These are phyloP conservation scores for Arthrobotrys sphaeroides DNA, from an alignment of 2,329 filamentous ascomycete genomes.

Conservation along the genomic window DNA sequence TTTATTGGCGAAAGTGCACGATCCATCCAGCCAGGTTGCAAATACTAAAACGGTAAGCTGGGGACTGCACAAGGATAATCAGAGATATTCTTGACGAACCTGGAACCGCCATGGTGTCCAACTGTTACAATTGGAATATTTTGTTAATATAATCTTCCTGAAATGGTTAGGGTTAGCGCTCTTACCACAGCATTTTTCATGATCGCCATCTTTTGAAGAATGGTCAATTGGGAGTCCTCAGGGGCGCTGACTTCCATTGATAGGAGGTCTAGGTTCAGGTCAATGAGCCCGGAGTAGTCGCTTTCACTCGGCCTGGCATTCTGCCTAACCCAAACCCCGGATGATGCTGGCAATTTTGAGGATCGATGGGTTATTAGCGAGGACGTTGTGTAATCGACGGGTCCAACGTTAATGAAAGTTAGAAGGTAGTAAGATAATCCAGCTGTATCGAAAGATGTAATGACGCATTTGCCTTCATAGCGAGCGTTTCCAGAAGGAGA, in stretches of 20 bases:
- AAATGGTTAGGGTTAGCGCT: background rate
- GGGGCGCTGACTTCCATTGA: background rate
- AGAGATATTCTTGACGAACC: slow-evolving; percentile 7
- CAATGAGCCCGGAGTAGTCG: slow-evolving; percentile 1
- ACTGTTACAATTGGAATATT: background rate
- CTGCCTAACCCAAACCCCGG: slow-evolving; percentile 34
- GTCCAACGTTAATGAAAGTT: slow-evolving; percentile 39
- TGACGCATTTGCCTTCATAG: slow-evolving; percentile 43
- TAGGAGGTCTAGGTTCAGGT: background rate
- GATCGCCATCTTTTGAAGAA: slow-evolving; percentile 76
- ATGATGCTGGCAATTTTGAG: slow-evolving; percentile 28
- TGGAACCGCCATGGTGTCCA: slow-evolving; percentile 76
- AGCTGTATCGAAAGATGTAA: slow-evolving; percentile 22
- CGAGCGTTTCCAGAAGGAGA: slow-evolving; percentile 47
- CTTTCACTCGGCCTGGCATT: background rate
- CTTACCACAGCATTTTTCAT: slow-evolving; percentile 78
- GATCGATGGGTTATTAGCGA: slow-evolving; percentile 16
- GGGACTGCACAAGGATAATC: background rate
- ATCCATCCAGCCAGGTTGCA: slow-evolving; percentile 83
- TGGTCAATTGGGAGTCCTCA: slow-evolving; percentile 59
- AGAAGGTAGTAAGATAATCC: slow-evolving; percentile 23
- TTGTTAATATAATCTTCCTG: background rate
- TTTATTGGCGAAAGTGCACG: slow-evolving; percentile 76
- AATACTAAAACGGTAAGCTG: slow-evolving; percentile 65
- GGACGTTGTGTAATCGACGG: slow-evolving; percentile 9